Conservation (phyloP, 148 eudicot genomes). For the Camellia sinensis region DNA sequence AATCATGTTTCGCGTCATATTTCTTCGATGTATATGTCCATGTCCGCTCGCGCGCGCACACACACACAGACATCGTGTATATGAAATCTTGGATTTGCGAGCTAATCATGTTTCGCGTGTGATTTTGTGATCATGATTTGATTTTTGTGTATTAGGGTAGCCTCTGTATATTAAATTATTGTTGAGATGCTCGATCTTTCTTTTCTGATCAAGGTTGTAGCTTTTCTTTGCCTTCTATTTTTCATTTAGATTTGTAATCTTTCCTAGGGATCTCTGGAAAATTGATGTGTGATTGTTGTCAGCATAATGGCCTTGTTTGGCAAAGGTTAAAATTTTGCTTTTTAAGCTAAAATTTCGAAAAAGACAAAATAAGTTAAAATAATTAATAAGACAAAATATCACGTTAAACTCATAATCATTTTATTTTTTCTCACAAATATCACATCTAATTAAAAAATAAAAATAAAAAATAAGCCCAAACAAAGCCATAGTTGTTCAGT, state of each 20-base stretch:
- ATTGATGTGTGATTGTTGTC: not conserved
- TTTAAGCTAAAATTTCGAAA: too few species aligned
- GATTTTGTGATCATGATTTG: not conserved
- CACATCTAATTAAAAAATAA: too few species aligned
- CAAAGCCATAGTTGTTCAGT: not conserved
- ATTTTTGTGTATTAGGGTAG: not conserved
- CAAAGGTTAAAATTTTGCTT: too few species aligned
- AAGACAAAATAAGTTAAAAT: too few species aligned
- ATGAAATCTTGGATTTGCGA: not conserved
- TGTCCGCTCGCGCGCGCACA: too few species aligned
- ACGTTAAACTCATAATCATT: too few species aligned
- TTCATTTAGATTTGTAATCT: not conserved
- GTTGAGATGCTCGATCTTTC: not conserved
- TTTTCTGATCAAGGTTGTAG: slow-evolving; percentile 1
- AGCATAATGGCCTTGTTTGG: not conserved
- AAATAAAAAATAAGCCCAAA: too few species aligned
- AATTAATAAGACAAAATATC: too few species aligned
- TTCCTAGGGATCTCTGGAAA: not conserved
- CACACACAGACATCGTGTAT: not conserved
- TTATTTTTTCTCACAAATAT: too few species aligned
- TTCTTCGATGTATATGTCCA: not conserved
- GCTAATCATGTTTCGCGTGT: not conserved
- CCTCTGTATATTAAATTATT: not conserved
- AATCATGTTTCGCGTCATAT: not conserved
- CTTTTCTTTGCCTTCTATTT: not conserved